Conservation (phyloP, 2,329 filamentous ascomycete genomes). For the Plenodomus tracheiphilus region DNA sequence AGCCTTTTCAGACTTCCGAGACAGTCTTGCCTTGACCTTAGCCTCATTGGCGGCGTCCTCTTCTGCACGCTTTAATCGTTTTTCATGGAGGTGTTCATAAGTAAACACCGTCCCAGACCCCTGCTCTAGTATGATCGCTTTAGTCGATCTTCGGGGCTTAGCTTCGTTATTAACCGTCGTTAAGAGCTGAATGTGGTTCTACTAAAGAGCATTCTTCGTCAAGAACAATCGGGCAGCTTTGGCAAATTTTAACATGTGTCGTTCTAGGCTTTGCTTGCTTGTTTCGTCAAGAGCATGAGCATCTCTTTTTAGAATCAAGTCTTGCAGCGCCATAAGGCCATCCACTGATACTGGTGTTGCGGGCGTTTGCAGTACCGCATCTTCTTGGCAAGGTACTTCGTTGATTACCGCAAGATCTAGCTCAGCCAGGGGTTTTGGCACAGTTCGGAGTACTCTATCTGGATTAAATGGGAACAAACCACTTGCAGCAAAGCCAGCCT, state of each 20-base stretch:
- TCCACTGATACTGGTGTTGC: slow-evolving; percentile 26
- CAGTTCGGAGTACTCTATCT: slow-evolving; percentile 33
- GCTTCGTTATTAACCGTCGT: slow-evolving; percentile 32
- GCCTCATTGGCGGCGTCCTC: slow-evolving; percentile 21
- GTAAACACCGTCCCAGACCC: slow-evolving; percentile 22
- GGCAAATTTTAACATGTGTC: slow-evolving; percentile 8
- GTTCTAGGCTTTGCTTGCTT: slow-evolving; percentile 19
- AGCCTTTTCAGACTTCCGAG: slow-evolving; percentile 6
- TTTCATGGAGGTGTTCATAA: slow-evolving; percentile 25
- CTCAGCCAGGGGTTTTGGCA: slow-evolving; percentile 23
- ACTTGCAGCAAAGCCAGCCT: slow-evolving; percentile 26
- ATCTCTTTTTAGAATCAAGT: slow-evolving; percentile 17
- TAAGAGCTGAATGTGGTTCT: slow-evolving; percentile 29
- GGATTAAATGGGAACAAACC: slow-evolving; percentile 35
- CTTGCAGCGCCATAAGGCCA: slow-evolving; percentile 21
- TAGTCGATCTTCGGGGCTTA: slow-evolving; percentile 26
- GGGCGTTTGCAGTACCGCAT: slow-evolving; percentile 30
- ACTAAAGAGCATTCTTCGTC: slow-evolving; percentile 25
- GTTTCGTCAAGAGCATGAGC: slow-evolving; percentile 19
- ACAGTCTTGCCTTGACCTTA: slow-evolving; percentile 4
- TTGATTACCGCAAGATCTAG: slow-evolving; percentile 18
- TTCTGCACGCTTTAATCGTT: slow-evolving; percentile 21
- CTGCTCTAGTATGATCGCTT: slow-evolving; percentile 23
- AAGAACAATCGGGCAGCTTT: slow-evolving; percentile 29
- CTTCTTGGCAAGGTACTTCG: slow-evolving; percentile 19